Base-by-base conservation (phyloP, 2,329 filamentous ascomycete genomes). In the Fusarium penzigii region DNA sequence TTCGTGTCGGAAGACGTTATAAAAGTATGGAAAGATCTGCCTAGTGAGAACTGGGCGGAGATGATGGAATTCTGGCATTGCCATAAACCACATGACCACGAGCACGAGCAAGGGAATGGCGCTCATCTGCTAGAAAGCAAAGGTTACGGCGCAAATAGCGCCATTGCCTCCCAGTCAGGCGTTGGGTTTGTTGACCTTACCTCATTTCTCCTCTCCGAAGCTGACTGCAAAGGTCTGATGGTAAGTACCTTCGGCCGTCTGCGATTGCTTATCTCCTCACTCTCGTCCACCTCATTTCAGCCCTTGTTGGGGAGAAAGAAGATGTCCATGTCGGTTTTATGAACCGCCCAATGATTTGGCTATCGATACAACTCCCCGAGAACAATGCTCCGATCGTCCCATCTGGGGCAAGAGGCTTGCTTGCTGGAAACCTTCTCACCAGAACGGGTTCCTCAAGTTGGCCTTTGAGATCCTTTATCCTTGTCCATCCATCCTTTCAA, bases 11-110 rank as follows among this genome's bases (percentile, higher is more conserved):
- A 63, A 3, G 72, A 68, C 8, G 61, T 46, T 4, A 75, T 84
- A 8, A 73, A 70, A 39, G 70, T 74, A 38, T 99, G 94, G 93
- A 96, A 93, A 72, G 92, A 99, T 66, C 76, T 99, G 16, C 94
- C 94, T 0, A 96, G 92, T 66, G 92, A 96, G 64, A 93, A 96
- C 66, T 99, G 94, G 94, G 95, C 94, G 1, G 94, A 99, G 74
- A 96, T 99, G 92, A 99, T 99, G 94, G 95, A 99, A 70, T 96
- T 99, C 63, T 99, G 94, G 94, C 95, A 99, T 72, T 99, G 94
- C 66, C 94, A 99, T 71, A 97, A 97, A 72, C 94, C 95, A 39
- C 80, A 86, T 55, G 77, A 85, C 49, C 77, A 84, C 55, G 70
- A 70, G 16, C 58, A 70, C 10, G 32, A 14, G 32, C 10, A 36